phyloP scores from a whole-genome alignment of 2,329 filamentous ascomycete genomes.

The Pezicula radicicola region DNA sequence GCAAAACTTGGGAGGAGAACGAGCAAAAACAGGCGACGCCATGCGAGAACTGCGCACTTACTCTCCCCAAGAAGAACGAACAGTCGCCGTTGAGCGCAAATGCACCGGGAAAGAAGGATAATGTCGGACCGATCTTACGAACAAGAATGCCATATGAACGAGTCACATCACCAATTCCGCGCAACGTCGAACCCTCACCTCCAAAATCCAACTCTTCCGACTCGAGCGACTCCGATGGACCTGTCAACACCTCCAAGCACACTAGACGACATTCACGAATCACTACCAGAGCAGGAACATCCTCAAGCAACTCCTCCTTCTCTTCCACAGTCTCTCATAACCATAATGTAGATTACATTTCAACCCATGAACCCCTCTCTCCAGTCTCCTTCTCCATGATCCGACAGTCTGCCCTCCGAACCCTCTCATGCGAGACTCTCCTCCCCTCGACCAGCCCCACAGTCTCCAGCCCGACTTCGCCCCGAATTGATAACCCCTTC shows the following conservation, averaged over 20 bases:
- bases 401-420: constrained; percentile 63
- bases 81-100: constrained; percentile 5
- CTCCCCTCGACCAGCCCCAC: constrained; percentile 45
- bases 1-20: constrained; percentile 62
- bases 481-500: constrained; percentile 35
- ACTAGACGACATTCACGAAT: constrained; percentile 12
- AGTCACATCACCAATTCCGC: constrained; percentile 32
- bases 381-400: constrained; percentile 64
- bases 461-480: constrained; percentile 34
- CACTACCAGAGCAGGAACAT: constrained; percentile 16
- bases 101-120: constrained; percentile 12
- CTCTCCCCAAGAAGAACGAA: constrained; percentile 48
- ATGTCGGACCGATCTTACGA: constrained; percentile 51
- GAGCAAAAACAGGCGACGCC: constrained; percentile 61
- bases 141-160: constrained; percentile 59
- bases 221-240: constrained; percentile 23
- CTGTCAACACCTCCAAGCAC: constrained; percentile 12
- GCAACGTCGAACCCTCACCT: constrained; percentile 14
- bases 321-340: constrained; percentile 48
- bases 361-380: constrained; percentile 61
- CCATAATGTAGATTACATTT: constrained; percentile 66
- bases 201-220: constrained; percentile 25
- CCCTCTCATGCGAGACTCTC: constrained; percentile 63
- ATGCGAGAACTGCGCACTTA: constrained; percentile 68
- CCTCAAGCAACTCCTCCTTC: constrained; percentile 34